Conservation (phyloP, 1,139 yeast genomes). For the Geotrichum restrictum region DNA sequence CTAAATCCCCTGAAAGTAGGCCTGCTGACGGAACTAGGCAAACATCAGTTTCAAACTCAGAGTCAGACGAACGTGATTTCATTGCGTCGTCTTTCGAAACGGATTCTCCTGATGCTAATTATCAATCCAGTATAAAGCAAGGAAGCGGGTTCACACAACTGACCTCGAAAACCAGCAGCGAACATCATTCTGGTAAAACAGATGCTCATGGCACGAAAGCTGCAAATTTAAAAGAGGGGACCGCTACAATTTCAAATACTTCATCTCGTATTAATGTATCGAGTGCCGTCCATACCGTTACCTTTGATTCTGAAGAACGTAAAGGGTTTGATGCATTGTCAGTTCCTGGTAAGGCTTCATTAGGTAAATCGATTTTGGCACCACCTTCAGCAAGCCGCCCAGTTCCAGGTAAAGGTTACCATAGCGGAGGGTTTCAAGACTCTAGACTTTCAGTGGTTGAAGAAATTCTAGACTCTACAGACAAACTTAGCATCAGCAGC, state of each 20-base stretch:
- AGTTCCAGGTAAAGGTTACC: neutral
- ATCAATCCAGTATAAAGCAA: neutral
- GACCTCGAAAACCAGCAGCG: neutral
- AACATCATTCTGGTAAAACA: no score
- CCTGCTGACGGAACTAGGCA: neutral
- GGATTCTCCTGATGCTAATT: constrained; percentile 6
- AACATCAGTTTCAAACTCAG: constrained; percentile 11
- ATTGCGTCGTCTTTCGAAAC: constrained; percentile 14
- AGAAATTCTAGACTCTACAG: neutral
- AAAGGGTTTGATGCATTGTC: neutral
- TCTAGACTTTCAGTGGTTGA: neutral
- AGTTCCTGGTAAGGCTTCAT: neutral
- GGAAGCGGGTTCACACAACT: constrained; percentile 4
- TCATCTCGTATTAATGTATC: neutral
- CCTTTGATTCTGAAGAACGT: neutral
- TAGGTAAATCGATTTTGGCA: neutral
- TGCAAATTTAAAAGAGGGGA: neutral
- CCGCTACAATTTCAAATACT: neutral
- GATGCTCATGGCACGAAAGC: no score
- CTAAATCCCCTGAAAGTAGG: no score
- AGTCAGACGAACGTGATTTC: constrained; percentile 5
- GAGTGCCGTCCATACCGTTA: neutral
- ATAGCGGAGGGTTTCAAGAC: neutral
- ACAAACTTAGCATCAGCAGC: no score
- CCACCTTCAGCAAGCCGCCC: neutral